Conservation (phyloP, 495 filamentous ascomycete species). For the Glarea lozoyensis region DNA sequence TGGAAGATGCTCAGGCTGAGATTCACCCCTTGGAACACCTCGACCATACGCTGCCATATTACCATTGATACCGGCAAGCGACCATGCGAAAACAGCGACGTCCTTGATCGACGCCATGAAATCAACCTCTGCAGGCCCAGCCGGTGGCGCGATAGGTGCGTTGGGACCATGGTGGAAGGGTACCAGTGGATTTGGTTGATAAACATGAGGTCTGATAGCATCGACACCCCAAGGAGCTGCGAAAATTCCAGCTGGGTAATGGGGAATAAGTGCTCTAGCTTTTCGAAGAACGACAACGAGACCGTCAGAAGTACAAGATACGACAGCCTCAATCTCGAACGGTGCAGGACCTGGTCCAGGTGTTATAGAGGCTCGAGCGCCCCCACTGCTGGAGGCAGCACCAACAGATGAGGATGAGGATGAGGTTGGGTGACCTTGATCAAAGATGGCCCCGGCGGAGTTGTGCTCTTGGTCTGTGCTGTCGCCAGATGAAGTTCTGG, state of each 20-base stretch:
- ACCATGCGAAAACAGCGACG: slow-evolving; percentile 78
- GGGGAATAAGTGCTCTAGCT: slow-evolving; percentile 61
- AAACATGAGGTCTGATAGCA: slow-evolving; percentile 17
- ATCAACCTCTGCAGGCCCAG: slow-evolving; percentile 45
- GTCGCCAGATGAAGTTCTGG: slow-evolving; percentile 5
- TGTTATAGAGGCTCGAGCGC: background rate
- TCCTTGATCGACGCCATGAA: slow-evolving; percentile 79
- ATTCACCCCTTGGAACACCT: slow-evolving; percentile 51
- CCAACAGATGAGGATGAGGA: slow-evolving; percentile 11
- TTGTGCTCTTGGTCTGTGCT: slow-evolving; percentile 13
- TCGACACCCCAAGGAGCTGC: slow-evolving; percentile 68
- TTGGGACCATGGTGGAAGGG: slow-evolving; percentile 21
- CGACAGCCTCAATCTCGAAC: slow-evolving; percentile 75
- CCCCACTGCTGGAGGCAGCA: background rate
- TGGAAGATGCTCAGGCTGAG: slow-evolving; percentile 48
- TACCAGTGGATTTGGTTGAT: slow-evolving; percentile 25
- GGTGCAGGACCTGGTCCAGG: slow-evolving; percentile 15
- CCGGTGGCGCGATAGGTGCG: slow-evolving; percentile 19
- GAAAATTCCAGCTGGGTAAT: slow-evolving; percentile 54
- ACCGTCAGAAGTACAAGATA: slow-evolving; percentile 85
- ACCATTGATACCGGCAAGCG: slow-evolving; percentile 72
- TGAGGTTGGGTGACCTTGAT: slow-evolving; percentile 2
- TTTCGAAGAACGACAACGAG: slow-evolving; percentile 75
- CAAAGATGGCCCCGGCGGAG: slow-evolving; percentile 7
- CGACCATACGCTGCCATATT: slow-evolving; percentile 54